These are phyloP conservation scores for Alternaria burnsii DNA, from an alignment of 2,329 filamentous ascomycete species.

Conservation along the genomic window DNA sequence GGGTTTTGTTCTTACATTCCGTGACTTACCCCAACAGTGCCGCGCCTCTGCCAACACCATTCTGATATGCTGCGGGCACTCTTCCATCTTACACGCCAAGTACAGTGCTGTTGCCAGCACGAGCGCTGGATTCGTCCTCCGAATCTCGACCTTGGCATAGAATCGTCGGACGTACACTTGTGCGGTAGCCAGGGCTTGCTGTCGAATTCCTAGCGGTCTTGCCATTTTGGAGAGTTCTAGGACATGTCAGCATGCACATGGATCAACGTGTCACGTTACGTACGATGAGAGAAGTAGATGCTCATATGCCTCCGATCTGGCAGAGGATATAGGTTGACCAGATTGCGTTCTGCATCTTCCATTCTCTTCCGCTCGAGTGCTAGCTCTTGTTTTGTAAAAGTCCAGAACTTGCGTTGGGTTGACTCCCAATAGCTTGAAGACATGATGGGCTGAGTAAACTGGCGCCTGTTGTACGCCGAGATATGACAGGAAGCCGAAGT, in stretches of 20 bases:
- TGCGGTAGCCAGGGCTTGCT: slow-evolving; percentile 92
- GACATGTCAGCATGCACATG: not conserved
- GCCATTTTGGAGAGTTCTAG: slow-evolving; percentile 79
- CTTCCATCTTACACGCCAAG: slow-evolving; percentile 97
- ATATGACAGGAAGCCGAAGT: not conserved
- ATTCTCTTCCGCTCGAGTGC: slow-evolving; percentile 77
- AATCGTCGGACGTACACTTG: slow-evolving; percentile 95
- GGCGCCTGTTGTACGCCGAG: not conserved
- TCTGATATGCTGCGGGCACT: slow-evolving; percentile 94
- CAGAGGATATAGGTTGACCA: slow-evolving; percentile 81
- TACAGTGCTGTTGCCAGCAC: slow-evolving; percentile 94
- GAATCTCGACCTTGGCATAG: slow-evolving; percentile 89
- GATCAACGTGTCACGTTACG: slow-evolving; percentile 41
- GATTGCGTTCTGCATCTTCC: slow-evolving; percentile 75
- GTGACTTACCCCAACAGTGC: slow-evolving; percentile 61
- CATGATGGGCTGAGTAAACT: slow-evolving; percentile 62
- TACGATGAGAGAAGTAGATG: slow-evolving; percentile 93
- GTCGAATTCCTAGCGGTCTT: slow-evolving; percentile 82
- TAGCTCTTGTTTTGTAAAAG: slow-evolving; percentile 84
- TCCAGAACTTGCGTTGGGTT: slow-evolving; percentile 89
- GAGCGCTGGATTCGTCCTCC: slow-evolving; percentile 91
- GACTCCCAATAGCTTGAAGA: slow-evolving; percentile 97
- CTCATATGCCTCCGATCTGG: slow-evolving; percentile 83
- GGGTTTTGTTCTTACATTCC: not conserved
- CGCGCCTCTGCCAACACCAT: slow-evolving; percentile 87